phyloP scores from a whole-genome alignment of 148 eudicot genomes.

The Fallopia convolvulus region DNA sequence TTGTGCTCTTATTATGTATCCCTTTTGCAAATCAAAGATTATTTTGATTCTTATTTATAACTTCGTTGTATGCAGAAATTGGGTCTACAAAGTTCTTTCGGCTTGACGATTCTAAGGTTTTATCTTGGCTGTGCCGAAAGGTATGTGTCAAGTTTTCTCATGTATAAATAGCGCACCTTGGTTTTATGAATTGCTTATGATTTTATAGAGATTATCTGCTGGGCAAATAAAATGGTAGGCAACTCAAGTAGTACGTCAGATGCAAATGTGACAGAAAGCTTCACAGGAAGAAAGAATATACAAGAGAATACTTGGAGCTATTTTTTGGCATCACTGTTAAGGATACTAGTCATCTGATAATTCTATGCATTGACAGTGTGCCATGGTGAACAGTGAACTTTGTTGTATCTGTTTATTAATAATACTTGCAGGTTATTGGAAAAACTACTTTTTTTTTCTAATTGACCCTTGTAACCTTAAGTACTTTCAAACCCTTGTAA shows the following conservation, averaged over 20 bases:
- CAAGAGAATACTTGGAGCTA: not conserved
- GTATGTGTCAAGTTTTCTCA: slow-evolving; percentile 28
- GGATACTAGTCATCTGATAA: not conserved
- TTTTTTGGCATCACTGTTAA: not conserved
- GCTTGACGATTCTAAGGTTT: slow-evolving; percentile 85
- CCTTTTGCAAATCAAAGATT: not conserved
- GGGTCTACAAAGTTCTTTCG: slow-evolving; percentile 82
- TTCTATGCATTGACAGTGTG: not conserved
- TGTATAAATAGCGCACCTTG: not conserved
- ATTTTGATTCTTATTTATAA: not conserved
- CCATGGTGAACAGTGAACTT: not conserved
- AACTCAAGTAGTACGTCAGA: not conserved
- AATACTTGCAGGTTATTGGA: not conserved
- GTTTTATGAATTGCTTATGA: not conserved
- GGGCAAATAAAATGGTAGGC: not conserved
- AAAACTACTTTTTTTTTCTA: not conserved
- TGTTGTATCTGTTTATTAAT: not conserved
- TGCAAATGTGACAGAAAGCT: not conserved
- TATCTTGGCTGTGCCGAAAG: slow-evolving; percentile 76
- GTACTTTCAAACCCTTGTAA: not conserved
- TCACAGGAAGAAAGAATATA: not conserved
- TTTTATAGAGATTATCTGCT: not conserved
- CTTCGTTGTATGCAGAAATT: slow-evolving; percentile 43
- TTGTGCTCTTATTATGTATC: not conserved
- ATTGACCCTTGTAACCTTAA: not conserved